These are phyloP conservation scores for Linnemannia schmuckeri DNA, from an alignment of 192 early-diverging fungal genomes.

Conservation along the genomic window DNA sequence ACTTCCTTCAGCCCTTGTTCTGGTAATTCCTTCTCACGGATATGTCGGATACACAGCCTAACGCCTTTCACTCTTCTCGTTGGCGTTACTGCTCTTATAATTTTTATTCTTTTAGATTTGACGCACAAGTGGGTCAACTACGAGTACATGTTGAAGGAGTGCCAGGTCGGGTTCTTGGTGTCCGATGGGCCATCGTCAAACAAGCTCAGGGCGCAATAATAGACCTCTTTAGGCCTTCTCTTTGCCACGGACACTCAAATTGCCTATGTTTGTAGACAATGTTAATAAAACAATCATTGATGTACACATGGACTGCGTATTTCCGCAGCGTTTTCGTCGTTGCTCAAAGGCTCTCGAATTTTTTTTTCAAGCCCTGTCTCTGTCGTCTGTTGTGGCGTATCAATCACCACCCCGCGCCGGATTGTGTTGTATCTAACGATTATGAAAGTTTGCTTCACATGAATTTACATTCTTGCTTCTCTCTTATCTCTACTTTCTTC, in stretches of 20 bases:
- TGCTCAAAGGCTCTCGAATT: background rate
- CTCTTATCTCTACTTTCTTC: constrained; percentile 8
- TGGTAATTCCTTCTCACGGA: background rate
- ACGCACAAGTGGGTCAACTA: constrained; percentile 97
- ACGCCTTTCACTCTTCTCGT: background rate
- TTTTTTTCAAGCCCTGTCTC: background rate
- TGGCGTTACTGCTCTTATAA: background rate
- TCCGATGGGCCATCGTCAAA: constrained; percentile 27
- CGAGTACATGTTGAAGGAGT: constrained; percentile 88
- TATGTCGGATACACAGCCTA: background rate
- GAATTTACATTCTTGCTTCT: background rate
- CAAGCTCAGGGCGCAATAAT: constrained; percentile 22
- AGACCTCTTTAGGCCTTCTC: background rate
- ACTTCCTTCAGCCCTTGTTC: background rate
- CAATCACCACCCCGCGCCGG: background rate
- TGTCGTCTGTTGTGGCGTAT: background rate
- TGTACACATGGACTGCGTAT: background rate
- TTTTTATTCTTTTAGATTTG: constrained; percentile 53
- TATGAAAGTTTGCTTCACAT: constrained; percentile 12
- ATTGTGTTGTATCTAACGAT: background rate
- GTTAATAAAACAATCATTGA: background rate
- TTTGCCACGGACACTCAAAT: background rate
- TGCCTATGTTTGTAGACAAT: background rate
- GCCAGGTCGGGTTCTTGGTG: constrained; percentile 76
- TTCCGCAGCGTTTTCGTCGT: background rate